Conservation (phyloP, 306 rosid species). For the Begonia masoniana region DNA sequence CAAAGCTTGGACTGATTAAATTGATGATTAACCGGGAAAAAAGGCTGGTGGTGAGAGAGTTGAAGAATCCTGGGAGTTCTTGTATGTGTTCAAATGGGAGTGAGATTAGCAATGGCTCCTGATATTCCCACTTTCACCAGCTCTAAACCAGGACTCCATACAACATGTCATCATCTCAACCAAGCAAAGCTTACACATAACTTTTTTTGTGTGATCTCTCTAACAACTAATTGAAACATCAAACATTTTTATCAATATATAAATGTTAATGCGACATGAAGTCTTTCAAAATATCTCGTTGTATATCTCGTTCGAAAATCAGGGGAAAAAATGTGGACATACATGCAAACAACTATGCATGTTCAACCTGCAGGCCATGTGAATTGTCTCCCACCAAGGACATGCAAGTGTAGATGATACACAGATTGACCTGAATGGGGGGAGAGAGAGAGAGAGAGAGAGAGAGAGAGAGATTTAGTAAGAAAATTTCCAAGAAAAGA, state of each 20-base stretch:
- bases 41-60: conserved; percentile 45
- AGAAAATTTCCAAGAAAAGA: not conserved
- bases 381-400: conserved; percentile 75
- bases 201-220: no score
- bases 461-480: not conserved
- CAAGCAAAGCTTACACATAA: no score
- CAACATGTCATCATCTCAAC: no score
- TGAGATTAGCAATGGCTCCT: conserved; percentile 2
- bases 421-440: conserved; percentile 65
- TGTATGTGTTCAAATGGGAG: conserved; percentile 71
- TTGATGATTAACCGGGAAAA: conserved; percentile 71
- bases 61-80: conserved; percentile 35
- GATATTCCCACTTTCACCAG: no score
- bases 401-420: conserved; percentile 87
- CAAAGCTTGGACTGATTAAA: conserved; percentile 64
- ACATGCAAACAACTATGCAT: not conserved
- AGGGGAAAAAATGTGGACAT: no score
- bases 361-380: conserved; percentile 84
- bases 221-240: no score
- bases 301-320: no score
- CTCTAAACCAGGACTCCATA: no score
- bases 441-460: not conserved
- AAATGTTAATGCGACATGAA: no score
- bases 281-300: no score
- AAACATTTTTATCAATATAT: no score